phyloP scores from a whole-genome alignment of 352 stramenopile genomes.

The Aphanomyces invadans region DNA sequence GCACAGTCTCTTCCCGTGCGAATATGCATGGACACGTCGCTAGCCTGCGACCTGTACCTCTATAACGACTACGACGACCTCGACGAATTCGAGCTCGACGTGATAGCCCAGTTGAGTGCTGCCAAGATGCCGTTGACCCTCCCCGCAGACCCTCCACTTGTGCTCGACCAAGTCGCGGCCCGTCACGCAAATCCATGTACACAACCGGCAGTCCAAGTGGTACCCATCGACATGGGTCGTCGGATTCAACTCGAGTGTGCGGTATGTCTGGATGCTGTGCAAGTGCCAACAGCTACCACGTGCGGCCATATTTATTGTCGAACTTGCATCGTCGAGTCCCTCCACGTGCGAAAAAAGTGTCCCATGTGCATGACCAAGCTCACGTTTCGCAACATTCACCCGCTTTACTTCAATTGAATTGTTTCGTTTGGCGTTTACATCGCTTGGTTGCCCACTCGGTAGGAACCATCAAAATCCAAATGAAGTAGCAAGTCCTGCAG shows the following conservation, averaged over 20 bases:
- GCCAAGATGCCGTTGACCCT: not conserved
- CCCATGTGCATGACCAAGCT: slow-evolving; percentile 56
- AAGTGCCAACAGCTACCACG: slow-evolving; percentile 64
- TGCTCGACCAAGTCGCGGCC: not conserved
- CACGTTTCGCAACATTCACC: slow-evolving; percentile 3
- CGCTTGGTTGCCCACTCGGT: too few relatives aligned
- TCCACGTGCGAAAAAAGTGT: slow-evolving; percentile 83
- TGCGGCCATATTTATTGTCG: slow-evolving; percentile 89
- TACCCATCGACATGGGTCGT: not conserved
- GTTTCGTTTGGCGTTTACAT: too few relatives aligned
- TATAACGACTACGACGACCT: slow-evolving; percentile 15
- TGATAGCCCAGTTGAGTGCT: slow-evolving; percentile 1
- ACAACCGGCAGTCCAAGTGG: not conserved
- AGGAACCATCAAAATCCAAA: not conserved
- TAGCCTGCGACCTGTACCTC: slow-evolving; percentile 2
- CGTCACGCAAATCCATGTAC: not conserved
- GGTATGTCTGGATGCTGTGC: slow-evolving; percentile 72
- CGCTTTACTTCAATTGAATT: slow-evolving; percentile 15
- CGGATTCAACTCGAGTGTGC: slow-evolving; percentile 41
- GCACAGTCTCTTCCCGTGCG: not conserved
- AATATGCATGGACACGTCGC: slow-evolving; percentile 3
- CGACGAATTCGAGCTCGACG: not conserved
- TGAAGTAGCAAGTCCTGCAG: slow-evolving; percentile 9
- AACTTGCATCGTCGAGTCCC: slow-evolving; percentile 87
- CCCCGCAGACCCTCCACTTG: not conserved